Evolutionary conservation across 306 rosid genomes (phyloP), one percentile per base, ranked within the genome.

Genomic region (Vachellia pachyceras): DNA sequence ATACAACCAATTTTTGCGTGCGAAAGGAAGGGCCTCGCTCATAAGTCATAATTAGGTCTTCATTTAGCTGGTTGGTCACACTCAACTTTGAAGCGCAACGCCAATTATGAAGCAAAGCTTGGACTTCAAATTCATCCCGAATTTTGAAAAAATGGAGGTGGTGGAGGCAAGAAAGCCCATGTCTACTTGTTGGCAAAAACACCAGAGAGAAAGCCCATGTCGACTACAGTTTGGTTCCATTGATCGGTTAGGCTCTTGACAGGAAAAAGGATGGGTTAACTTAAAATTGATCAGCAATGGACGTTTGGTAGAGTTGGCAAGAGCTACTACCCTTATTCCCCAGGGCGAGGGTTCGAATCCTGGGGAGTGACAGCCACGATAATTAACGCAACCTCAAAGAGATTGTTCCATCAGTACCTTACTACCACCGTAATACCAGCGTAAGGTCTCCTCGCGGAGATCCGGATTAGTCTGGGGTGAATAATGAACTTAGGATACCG

Each of bases 41-140:
- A 9, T n/a, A n/a, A n/a, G n/a, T n/a, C 58, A 76, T 44, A 9
- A 25, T 76, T 29, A 60, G 79, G 79, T 61, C 25, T 33, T 15
- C 41, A 18, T 39, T n/a, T 45, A 10, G 35, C 36, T 14, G 67
- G 33, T 42, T 40, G 9, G 54, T 41, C 69, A 3, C 68, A 49
- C 22, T 20, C n/a, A n/a, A 69, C 54, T 5, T 42, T 69, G 0
- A 69, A 69, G 52, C 5, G 49, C 10, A 4, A 25, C 42, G 4
- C 6, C 41, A 7, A 29, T 29, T 2, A 23, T 72, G 44, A 6
- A 72, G 49, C 10, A n/a, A 7, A 12, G 6, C 37, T 6, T 69
- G 58, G 58, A 20, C 39, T 45, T 44, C 37, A 22, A 44, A 44
- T 42, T 12, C 13, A 5, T 69, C 29, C 58, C 15, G 0, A 44